Percentiles rank a stretch among this genome's conserved stretches.
phyloP scores from a whole-genome alignment of 192 early-diverging fungal species.

The Umbelopsis sp. region DNA sequence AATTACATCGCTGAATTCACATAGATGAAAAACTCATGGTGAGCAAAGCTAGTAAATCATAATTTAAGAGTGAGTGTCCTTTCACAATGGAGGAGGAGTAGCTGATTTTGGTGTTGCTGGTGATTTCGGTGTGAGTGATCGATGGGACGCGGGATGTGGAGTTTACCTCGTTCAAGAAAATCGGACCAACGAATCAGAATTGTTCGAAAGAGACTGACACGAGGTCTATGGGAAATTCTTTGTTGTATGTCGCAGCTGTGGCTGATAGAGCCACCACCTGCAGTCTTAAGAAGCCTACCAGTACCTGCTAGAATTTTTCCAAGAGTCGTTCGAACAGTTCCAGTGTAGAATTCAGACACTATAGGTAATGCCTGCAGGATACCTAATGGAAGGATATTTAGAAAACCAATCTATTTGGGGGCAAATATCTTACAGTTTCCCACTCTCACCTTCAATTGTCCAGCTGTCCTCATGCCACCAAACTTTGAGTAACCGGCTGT shows the following conservation, averaged over 20 bases:
- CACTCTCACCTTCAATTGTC: conserved; percentile 13
- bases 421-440: too few relatives aligned
- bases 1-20: too few relatives aligned
- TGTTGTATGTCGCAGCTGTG: neutral
- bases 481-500: conserved; percentile 9
- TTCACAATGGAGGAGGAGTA: neutral
- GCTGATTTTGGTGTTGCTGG: neutral
- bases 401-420: too few relatives aligned
- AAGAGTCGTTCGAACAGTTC: neutral
- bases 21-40: too few relatives aligned
- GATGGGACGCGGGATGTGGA: neutral
- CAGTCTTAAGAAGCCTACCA: neutral
- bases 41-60: too few relatives aligned
- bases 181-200: neutral
- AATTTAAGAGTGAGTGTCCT: too few relatives aligned
- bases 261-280: neutral
- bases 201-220: neutral
- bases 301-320: neutral
- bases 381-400: neutral
- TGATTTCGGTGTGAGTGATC: neutral
- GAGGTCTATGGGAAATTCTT: neutral
- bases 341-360: neutral
- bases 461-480: conserved; percentile 13
- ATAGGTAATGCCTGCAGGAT: neutral
- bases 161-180: neutral